Base-by-base conservation (phyloP, 371 early-diverging fungal species). In the Mucor ambiguus region DNA sequence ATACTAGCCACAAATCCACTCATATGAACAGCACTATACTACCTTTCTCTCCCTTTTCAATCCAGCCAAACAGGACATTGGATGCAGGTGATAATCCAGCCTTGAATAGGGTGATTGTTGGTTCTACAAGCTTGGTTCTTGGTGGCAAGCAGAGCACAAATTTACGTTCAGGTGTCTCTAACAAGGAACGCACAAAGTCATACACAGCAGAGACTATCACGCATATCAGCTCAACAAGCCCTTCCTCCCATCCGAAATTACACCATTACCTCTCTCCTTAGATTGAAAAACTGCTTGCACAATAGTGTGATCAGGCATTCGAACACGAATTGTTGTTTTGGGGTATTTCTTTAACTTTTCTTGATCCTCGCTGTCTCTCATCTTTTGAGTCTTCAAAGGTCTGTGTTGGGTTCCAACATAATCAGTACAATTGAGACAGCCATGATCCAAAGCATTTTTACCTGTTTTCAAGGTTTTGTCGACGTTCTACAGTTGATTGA, bases 111-210 rank as follows among this genome's bases (percentile, higher is more conserved):
- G 74, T 76, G 22, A 75, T 37, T n/a, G 59, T 44, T 12, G 78
- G 73, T n/a, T 77, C 81, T 4, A 67, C 62, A 20, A 83, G 63
- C 33, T 81, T 81, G 12, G 73, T 76, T 29, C 84, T 68, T 28
- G 84, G 84, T 16, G 84, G 84, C 22, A 81, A 64, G 52, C 79
- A 78, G 3, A 83, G 73, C 14, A 80, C 65, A 63, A 83, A 83
- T 55, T 74, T 72, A 18, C 80, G 79, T 26, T 79, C 80, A 10
- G 81, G 77, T 32, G 75, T 79, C 24, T 68, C 67, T n/a, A 83
- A 63, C 6, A 76, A 68, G 6, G 80, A 75, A 30, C 71, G 57
- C 7, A 81, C 68, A 65, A 81, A 76, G 16, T 74, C 76, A 46
- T 81, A 83, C 20, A 83, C 24, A n/a, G 59, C 76, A 37, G 74